Base-by-base conservation (phyloP, 768 basidiomycete genomes). In the Amanita jacksonii region DNA sequence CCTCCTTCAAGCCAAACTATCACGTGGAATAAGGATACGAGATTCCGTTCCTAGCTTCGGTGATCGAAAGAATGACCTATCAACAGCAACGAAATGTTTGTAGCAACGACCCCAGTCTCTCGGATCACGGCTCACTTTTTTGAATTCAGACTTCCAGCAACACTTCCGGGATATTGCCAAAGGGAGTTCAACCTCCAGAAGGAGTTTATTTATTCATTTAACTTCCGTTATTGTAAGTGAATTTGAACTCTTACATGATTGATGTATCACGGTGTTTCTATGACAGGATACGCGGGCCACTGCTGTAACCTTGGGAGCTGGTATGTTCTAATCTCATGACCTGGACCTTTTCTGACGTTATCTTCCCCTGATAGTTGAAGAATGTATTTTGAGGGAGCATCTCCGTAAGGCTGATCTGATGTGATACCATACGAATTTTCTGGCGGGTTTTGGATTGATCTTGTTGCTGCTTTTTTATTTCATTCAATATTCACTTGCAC, bases 101-200 rank as follows among this genome's bases (percentile, higher is more conserved):
- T 64, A 10, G 35, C 22, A 28, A n/a, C n/a, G n/a, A n/a, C 20
- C 38, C 41, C 34, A 28, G 39, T 39, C 18, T n/a, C 43, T 39
- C 25, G 20, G 40, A n/a, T 4, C n/a, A 8, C 9, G 16, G 16
- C 5, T 22, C 31, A 23, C 40, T 28, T 38, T 19, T 41, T 15
- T 36, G 33, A 31, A 40, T 42, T 8, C 24, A 88, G 85, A 87
- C 59, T 85, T 89, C 61, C 78, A 81, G 51, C 76, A 80, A 46
- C 83, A 86, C 55, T 87, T 89, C 61, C 83, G 76, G 55, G 85
- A 87, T 42, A 81, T 85, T 28, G 69, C 72, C 36, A 76, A 72
- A 49, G 67, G 70, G 34, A 62, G 70, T 50, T 85, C 85, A 1
- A 79, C 81, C 9, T 67, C 73, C 19, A 71, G 74, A 32, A 73